Evolutionary conservation across 495 filamentous ascomycete genomes (phyloP), one percentile per base, ranked within the genome.

Genomic region (Niebla homalea): DNA sequence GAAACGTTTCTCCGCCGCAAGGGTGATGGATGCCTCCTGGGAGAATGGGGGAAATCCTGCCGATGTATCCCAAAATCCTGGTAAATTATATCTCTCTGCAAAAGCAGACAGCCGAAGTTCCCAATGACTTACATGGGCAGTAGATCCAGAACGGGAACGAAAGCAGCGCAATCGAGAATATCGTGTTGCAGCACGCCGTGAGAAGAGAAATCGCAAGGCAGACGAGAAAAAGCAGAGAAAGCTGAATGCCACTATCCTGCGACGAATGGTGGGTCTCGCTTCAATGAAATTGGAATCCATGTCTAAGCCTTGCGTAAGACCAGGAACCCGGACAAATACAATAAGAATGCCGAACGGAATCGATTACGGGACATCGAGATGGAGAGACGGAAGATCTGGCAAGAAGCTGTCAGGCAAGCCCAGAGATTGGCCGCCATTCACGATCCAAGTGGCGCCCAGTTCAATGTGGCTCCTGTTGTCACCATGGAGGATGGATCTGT

Each of bases 181-280:
- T 43, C 60, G 57, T 11, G 57, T 60, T 3, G 64, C 65, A 5
- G 56, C 57, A n/a, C 54, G 62, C 18, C 59, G 65, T 15, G 65
- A 67, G 49, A 66, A 67, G 48, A 61, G 58, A 39, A 60, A 64
- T 50, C 53, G 61, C 11, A 65, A 67, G 49, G 51, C 62, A 10
- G 64, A 67, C 45, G 64, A 64, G n/a, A 67, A 67, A 45, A 65
- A 59, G 40, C 54, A 58, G 26, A 49, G 64, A 19, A 65, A 65
- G 50, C 53, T 57, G 41, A 67, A 67, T 58, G 64, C 59, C 36
- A 62, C 62, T 36, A 59, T 65, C 19, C 57, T 64, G 19, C 49
- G 63, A 20, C 63, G 63, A 18, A 57, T 63, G 60, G 61, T 64
- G 39, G 26, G 42, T 14, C 29, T 19, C 22, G 14, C 12, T 37